Conservation (phyloP, 805 yeast genomes). For the Wickerhamomyces xylosicus region DNA sequence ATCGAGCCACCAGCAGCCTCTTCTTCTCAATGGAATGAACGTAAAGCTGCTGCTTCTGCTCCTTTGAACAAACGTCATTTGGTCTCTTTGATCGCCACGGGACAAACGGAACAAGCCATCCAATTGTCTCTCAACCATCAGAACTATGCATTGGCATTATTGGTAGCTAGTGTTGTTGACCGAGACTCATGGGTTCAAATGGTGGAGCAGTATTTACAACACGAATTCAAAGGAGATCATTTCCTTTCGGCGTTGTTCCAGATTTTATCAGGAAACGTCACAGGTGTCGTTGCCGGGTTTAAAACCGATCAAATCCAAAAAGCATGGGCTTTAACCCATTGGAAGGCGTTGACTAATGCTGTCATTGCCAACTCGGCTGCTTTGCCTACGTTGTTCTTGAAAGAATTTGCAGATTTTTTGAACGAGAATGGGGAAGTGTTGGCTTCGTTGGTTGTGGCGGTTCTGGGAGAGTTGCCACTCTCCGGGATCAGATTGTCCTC, state of each 20-base stretch:
- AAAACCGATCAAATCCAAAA: constrained; percentile 27
- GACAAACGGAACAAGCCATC: constrained; percentile 60
- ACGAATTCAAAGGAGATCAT: constrained; percentile 32
- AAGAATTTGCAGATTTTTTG: constrained; percentile 42
- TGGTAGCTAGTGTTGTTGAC: constrained; percentile 59
- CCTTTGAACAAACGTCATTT: constrained; percentile 19
- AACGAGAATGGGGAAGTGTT: constrained; percentile 20
- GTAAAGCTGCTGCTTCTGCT: constrained; percentile 5
- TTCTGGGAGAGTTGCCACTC: constrained; percentile 37
- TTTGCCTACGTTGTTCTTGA: constrained; percentile 28
- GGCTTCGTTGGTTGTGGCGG: constrained; percentile 35
- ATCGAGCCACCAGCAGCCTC: constrained; percentile 7
- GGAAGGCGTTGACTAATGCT: constrained; percentile 38
- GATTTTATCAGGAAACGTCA: constrained; percentile 51
- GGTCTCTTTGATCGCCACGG: constrained; percentile 57
- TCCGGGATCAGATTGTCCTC: constrained; percentile 14
- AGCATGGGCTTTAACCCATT: constrained; percentile 39
- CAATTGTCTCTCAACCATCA: constrained; percentile 47
- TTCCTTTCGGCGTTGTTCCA: constrained; percentile 49
- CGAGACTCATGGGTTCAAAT: constrained; percentile 48
- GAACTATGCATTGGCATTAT: constrained; percentile 71
- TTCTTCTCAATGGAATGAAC: constrained; percentile 1
- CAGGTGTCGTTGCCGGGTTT: constrained; percentile 41
- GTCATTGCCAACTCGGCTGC: constrained; percentile 27
- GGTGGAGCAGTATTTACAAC: constrained; percentile 46